These are phyloP conservation scores for Lagenaria siceraria DNA, from an alignment of 306 rosid species.

Conservation along the genomic window DNA sequence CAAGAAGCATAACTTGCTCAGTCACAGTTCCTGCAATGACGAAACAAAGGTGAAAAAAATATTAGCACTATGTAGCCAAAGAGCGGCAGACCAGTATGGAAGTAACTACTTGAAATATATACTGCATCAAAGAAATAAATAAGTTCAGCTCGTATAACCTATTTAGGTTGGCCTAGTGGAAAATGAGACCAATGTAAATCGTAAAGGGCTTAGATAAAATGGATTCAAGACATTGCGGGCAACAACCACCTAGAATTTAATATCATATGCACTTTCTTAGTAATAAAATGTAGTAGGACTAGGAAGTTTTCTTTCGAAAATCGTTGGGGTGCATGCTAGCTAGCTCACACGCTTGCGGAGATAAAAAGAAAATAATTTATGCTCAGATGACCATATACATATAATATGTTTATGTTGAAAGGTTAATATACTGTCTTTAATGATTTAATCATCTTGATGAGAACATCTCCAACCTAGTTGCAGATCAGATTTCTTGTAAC, in stretches of 20 bases:
- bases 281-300: neutral
- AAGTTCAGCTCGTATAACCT: neutral
- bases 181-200: neutral
- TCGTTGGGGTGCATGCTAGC: neutral
- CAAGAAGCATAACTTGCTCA: slow-evolving; percentile 95
- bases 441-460: neutral
- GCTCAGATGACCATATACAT: neutral
- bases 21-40: slow-evolving; percentile 58
- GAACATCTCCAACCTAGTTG: neutral
- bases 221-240: neutral
- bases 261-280: neutral
- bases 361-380: neutral
- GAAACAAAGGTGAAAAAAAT: neutral
- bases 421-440: neutral
- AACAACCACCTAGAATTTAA: neutral
- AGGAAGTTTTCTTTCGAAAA: neutral
- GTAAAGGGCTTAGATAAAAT: neutral
- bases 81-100: neutral
- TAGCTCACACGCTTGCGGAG: neutral
- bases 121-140: neutral
- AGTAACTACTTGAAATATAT: neutral
- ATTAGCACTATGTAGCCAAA: neutral
- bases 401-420: neutral
- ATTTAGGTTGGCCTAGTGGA: neutral
- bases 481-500: neutral